Evolutionary conservation across 2,329 filamentous ascomycete species (phyloP).

Genomic region (Ophiobolus disseminans): DNA sequence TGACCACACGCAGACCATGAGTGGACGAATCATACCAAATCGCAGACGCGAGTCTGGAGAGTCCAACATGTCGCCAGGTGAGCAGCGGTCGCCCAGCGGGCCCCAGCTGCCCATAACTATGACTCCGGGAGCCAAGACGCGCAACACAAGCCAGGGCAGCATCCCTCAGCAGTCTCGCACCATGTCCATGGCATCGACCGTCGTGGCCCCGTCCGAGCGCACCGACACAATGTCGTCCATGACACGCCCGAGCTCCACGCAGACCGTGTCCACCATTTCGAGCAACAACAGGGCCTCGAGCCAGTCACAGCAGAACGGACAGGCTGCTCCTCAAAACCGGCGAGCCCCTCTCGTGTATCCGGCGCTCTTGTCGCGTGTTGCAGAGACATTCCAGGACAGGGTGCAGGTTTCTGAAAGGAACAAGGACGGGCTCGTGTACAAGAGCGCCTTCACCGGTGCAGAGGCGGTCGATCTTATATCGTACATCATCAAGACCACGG

Average conservation of each 20-base stretch:
- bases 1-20: slow-evolving; percentile 87
- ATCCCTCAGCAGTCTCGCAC: slow-evolving; percentile 63
- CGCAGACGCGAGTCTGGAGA: slow-evolving; percentile 66
- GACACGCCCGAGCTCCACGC: slow-evolving; percentile 51
- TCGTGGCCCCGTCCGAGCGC: slow-evolving; percentile 69
- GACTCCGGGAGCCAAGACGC: slow-evolving; percentile 43
- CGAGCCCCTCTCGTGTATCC: slow-evolving; percentile 89
- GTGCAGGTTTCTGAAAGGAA: slow-evolving; percentile 85
- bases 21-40: slow-evolving; percentile 87
- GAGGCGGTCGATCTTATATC: slow-evolving; percentile 95
- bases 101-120: slow-evolving; percentile 29
- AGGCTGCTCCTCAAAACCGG: slow-evolving; percentile 60
- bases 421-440: slow-evolving; percentile 97
- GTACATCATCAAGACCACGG: slow-evolving; percentile 96
- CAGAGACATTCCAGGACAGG: slow-evolving; percentile 88
- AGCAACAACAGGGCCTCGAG: slow-evolving; percentile 48
- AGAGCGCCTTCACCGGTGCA: slow-evolving; percentile 93
- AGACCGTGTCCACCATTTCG: slow-evolving; percentile 30
- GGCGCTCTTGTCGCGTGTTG: slow-evolving; percentile 89
- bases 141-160: slow-evolving; percentile 46
- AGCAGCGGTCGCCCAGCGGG: slow-evolving; percentile 26
- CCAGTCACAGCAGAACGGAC: slow-evolving; percentile 51
- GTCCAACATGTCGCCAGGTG: slow-evolving; percentile 28
- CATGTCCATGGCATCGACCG: slow-evolving; percentile 92
- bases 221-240: slow-evolving; percentile 62